Percentiles rank a stretch among this genome's conserved stretches.
These are phyloP conservation scores for Hypoxylon lienhwacheense DNA, from an alignment of 495 filamentous ascomycete genomes.

Conservation along the genomic window DNA sequence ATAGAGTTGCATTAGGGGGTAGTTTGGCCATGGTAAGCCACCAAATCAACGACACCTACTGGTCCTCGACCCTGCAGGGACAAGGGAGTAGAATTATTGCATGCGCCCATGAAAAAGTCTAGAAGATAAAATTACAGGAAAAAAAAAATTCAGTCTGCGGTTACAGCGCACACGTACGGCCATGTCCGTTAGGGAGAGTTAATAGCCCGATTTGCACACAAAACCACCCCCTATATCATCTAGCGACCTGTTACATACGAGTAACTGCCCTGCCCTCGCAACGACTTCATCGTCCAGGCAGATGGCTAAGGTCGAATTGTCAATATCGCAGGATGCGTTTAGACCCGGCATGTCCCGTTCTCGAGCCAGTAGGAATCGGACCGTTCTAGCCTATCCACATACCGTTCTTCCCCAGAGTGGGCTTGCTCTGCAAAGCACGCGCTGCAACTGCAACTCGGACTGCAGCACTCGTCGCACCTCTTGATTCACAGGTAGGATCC, in stretches of 20 bases:
- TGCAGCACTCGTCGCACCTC: slow-evolving; percentile 20
- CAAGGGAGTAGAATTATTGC: slow-evolving; percentile 23
- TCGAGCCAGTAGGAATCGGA: slow-evolving; percentile 36
- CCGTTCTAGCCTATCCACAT: slow-evolving; percentile 33
- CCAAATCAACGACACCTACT: slow-evolving; percentile 15
- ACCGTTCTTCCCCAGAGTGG: slow-evolving; percentile 33
- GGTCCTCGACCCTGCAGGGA: slow-evolving; percentile 25
- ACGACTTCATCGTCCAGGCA: slow-evolving; percentile 27
- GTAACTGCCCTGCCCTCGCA: slow-evolving; percentile 8
- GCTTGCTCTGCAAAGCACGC: slow-evolving; percentile 33
- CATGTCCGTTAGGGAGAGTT: slow-evolving; percentile 7
- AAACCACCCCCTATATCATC: slow-evolving; percentile 10
- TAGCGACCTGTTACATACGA: slow-evolving; percentile 11
- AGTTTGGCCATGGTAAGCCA: slow-evolving; percentile 33
- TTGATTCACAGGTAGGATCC: slow-evolving; percentile 26
- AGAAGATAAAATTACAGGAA: slow-evolving; percentile 30
- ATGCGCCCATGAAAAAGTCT: slow-evolving; percentile 24
- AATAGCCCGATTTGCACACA: slow-evolving; percentile 7
- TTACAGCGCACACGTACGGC: slow-evolving; percentile 11
- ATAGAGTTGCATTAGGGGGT: slow-evolving; percentile 31
- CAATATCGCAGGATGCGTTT: slow-evolving; percentile 33
- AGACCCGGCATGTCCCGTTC: slow-evolving; percentile 16
- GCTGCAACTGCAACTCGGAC: slow-evolving; percentile 30
- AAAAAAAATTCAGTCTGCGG: slow-evolving; percentile 12
- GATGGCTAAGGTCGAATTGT: slow-evolving; percentile 23